Evolutionary conservation across 2,329 filamentous ascomycete genomes (phyloP).

Genomic region (Didymella pomorum): DNA sequence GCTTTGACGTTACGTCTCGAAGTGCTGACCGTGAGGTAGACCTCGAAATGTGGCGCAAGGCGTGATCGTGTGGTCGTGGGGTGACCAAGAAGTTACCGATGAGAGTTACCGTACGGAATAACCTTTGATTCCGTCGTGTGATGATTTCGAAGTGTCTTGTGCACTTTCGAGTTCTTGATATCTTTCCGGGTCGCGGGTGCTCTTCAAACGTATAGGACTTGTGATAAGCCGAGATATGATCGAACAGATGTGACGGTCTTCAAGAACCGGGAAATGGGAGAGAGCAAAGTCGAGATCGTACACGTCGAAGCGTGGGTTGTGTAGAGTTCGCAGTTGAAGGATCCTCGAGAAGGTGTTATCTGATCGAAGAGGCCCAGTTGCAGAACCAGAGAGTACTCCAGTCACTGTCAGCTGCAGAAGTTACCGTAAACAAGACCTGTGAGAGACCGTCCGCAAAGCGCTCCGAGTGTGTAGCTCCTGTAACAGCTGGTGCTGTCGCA

Average conservation of each 20-base stretch:
- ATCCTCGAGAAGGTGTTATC: constrained; percentile 42
- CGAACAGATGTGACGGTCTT: constrained; percentile 22
- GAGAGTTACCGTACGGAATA: constrained; percentile 51
- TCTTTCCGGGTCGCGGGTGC: constrained; percentile 30
- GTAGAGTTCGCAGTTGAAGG: constrained; percentile 42
- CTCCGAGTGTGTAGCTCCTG: constrained; percentile 48
- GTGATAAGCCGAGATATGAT: constrained; percentile 25
- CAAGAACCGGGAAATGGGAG: constrained; percentile 24
- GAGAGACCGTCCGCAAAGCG: constrained; percentile 48
- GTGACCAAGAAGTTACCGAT: constrained; percentile 51
- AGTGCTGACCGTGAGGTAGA: constrained; percentile 49
- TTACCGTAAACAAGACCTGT: constrained; percentile 53
- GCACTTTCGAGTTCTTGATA: constrained; percentile 31
- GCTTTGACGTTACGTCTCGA: constrained; percentile 47
- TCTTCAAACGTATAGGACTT: constrained; percentile 27
- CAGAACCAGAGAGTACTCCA: constrained; percentile 49
- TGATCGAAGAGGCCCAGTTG: constrained; percentile 46
- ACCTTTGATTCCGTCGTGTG: constrained; percentile 48
- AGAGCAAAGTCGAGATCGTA: constrained; percentile 28
- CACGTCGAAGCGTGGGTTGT: constrained; percentile 34
- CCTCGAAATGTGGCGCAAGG: constrained; percentile 43
- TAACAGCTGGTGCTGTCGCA: constrained; percentile 46
- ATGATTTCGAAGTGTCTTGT: constrained; percentile 40
- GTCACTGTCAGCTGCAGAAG: constrained; percentile 55
- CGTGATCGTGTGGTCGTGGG: constrained; percentile 50